Evolutionary conservation across 257 asterid species (phyloP).

Genomic region (Solanum sitiens): DNA sequence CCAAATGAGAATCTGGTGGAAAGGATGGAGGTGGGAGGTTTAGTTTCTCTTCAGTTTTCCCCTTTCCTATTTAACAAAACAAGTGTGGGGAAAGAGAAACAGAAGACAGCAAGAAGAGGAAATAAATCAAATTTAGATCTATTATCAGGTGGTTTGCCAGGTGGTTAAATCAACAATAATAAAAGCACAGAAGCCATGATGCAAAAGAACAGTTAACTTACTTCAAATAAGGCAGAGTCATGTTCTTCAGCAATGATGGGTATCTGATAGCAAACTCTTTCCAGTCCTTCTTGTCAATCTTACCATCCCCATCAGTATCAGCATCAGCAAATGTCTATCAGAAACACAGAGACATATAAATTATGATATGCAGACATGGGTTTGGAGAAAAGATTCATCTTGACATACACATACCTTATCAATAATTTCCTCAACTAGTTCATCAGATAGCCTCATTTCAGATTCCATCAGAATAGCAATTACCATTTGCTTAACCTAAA

Average conservation of each 20-base stretch:
- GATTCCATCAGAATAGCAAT: constrained; percentile 58
- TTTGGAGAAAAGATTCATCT: neutral
- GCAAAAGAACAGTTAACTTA: constrained; percentile 2
- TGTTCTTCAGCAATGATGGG: constrained; percentile 80
- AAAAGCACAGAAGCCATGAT: neutral
- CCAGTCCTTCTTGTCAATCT: constrained; percentile 72
- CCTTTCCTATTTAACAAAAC: neutral
- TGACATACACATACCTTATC: constrained; percentile 35
- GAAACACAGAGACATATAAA: neutral
- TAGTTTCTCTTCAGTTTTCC: neutral
- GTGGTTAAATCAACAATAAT: neutral
- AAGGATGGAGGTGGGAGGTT: neutral
- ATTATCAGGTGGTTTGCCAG: neutral
- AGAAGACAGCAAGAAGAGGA: neutral
- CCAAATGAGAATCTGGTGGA: neutral
- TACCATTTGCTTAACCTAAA: constrained; percentile 72
- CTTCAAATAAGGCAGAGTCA: constrained; percentile 88
- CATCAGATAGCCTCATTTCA: constrained; percentile 48
- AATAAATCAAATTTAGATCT: neutral
- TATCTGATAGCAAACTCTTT: constrained; percentile 40
- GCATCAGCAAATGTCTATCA: constrained; percentile 74
- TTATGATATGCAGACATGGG: neutral
- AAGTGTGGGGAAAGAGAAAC: neutral
- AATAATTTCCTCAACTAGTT: constrained; percentile 56
- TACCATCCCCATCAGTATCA: constrained; percentile 71